Conservation (phyloP, 2,329 filamentous ascomycete genomes). For the Cryoendolithus antarcticus region DNA sequence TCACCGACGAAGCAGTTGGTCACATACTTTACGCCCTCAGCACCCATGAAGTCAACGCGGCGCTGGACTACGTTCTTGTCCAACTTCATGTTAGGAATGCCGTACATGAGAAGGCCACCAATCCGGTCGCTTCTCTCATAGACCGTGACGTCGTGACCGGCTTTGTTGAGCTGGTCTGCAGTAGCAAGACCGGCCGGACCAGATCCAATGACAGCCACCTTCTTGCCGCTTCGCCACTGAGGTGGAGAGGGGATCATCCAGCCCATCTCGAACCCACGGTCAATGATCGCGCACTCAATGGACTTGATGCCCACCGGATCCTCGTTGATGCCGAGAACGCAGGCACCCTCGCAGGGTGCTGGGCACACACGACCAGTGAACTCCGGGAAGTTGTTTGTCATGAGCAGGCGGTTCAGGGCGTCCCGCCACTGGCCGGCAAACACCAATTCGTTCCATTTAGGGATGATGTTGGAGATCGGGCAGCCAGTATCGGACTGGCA, state of each 20-base stretch:
- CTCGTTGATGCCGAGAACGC: conserved; percentile 91
- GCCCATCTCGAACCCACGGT: conserved; percentile 92
- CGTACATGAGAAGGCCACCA: conserved; percentile 93
- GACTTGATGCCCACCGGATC: conserved; percentile 97
- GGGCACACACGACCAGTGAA: conserved; percentile 96
- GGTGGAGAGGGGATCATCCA: conserved; percentile 88
- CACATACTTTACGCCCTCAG: conserved; percentile 75
- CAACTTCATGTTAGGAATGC: conserved; percentile 98
- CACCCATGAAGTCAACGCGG: conserved; percentile 86
- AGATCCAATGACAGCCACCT: conserved; percentile 76
- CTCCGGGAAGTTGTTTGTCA: conserved; percentile 98
- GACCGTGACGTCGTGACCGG: conserved; percentile 79
- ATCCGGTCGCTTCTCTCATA: conserved; percentile 86
- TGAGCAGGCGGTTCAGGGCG: conserved; percentile 77
- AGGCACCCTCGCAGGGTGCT: conserved; percentile 90
- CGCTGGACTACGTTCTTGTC: conserved; percentile 96
- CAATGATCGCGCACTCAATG: conserved; percentile 95
- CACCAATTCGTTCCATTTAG: conserved; percentile 86
- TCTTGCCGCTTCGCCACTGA: conserved; percentile 73
- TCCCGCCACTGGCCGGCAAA: conserved; percentile 60
- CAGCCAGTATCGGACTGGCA: conserved; percentile 94
- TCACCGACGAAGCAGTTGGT: conserved; percentile 68
- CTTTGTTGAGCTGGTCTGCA: conserved; percentile 89
- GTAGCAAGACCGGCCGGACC: conserved; percentile 81
- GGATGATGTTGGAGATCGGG: conserved; percentile 94